Evolutionary conservation across 345 rosid genomes (phyloP), one percentile per base, ranked within the genome.

Genomic region (Sisymbrium altissimum): DNA sequence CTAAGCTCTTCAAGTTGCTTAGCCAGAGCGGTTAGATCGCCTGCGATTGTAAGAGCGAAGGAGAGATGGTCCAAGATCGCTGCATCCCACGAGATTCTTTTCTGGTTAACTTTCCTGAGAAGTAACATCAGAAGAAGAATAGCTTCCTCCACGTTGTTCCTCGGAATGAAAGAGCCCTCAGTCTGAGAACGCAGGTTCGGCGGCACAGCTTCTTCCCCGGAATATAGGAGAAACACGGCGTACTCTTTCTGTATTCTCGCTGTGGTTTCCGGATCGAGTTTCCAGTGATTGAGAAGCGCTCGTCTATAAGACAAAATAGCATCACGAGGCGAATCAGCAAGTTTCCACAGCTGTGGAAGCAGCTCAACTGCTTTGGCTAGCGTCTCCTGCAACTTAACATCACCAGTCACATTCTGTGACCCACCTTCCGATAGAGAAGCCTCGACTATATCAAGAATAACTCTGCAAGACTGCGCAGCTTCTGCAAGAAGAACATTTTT

Each of bases 331-430:
- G 73, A 82, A 74, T 87, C 90, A 49, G 88, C 85, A 53, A 80
- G 88, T 74, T 87, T 89, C 93, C 93, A 89, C 50, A 91, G 74
- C 64, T 91, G 86, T 35, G 97, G 97, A 82, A 91, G 97, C 81
- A 91, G 81, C 79, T 89, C 91, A 0, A 91, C 89, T 0, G 97
- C 96, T 80, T 87, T 89, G 19, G 40, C 80, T 41, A 89, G 40
- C 17, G 86, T 86, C 82, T 91, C 97, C 82, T 83, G 96, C 84
- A 91, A 70, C 84, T 91, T 91, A 71, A 82, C 79, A 68, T 89
- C 95, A 68, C 81, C 86, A 73, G 78, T 83, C 73, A 86, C 84
- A 73, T 85, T 86, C 75, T 85, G 84, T 33, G 96, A 91, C 70
- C 83, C 84, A 65, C 91, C 93, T 81, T 86, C 93, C 9, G 89